Base-by-base conservation (phyloP, 108 stramenopile genomes). In the Fistulifera solaris region DNA sequence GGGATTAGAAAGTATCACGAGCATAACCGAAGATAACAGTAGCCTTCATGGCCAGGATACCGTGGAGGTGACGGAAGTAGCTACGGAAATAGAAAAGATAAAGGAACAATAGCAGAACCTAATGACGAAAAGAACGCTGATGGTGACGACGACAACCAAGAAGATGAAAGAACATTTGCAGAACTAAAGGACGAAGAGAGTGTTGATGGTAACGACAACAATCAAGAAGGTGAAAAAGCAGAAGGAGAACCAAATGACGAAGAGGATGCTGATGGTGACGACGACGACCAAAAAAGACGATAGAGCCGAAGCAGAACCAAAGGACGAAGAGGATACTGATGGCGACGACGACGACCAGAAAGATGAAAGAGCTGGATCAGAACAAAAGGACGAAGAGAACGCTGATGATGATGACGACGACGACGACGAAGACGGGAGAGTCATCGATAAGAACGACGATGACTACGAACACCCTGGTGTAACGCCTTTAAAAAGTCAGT, bases 301-400 rank as follows among this genome's bases (percentile, higher is more conserved):
- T 2, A 5, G 21, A 45, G 11, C 44, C 3, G 11, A 8, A 45
- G 44, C 21, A 21, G 44, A 45, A 17, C 2, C 44, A 5, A 21
- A 40, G 23, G 67, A 68, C 19, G 58, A 57, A 60, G 60, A 60
- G 40, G 25, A 56, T 4, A 57, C 48, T 40, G 67, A 52, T 17
- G 52, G 52, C 1, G 48, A 57, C 44, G 17, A 26, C 43, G 27
- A 54, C 38, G 38, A 27, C 15, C 14, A 15, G 10, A 12, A 58
- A 13, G 28, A 48, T 5, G 26, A 52, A 47, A 28, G 47, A 24
- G 18, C 27, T 4, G 19, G 2, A 17, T 7, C 27, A 21, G 14
- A 17, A 3, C 1, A 4, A 16, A 24, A 16, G 27, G n/a, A 18
- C 35, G 0, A 1, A 1, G 52, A 42, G 21, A 26, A 38, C 12